Evolutionary conservation across 2,329 filamentous ascomycete genomes (phyloP), one percentile per base, ranked within the genome.

Genomic region (Claviceps monticola): DNA sequence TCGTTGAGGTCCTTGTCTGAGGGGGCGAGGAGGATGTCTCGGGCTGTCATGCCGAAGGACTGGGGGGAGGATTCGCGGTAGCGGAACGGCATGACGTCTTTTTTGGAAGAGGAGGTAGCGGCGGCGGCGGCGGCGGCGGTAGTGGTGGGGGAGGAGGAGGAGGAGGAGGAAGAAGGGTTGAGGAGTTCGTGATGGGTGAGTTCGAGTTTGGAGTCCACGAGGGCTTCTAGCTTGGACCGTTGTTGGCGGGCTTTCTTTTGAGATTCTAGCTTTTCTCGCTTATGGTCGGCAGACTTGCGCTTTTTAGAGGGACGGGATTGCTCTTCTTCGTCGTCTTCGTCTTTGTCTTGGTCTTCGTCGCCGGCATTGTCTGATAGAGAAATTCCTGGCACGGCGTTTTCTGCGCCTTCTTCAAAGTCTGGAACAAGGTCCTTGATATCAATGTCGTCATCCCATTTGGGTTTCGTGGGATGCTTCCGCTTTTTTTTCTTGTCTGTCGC

Each of bases 21-120:
- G 0, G 90, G 88, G 58, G 95, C 88, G 64, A 84, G 76, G 37
- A 98, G 78, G 60, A 98, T 97, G 67, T 98, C 93, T 55, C 83
- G 80, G 1, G 90, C 75, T 0, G 88, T 95, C 62, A 98, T 81
- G 53, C 93, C 93, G 64, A 95, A 98, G 13, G 85, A 81, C 51
- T 85, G 84, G 1, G 93, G 91, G 0, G 88, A 94, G 2, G 91
- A 95, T 64, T 96, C 90, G 62, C 93, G 87, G 73, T 98, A 98
- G 52, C 87, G 84, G 79, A 98, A 98, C 19, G 58, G 60, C 56
- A 16, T 59, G 23, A 26, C 5, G 57, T 29, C 57, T 53, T 67
- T 72, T n/a, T 74, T 69, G 46, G 71, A 69, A 41, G 71, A 69
- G 26, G 29, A 19, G 23, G 43, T 29, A 26, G 43, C 16, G 16